Conservation (phyloP, 129 eudicot species). For the Ambrosia trifida region DNA sequence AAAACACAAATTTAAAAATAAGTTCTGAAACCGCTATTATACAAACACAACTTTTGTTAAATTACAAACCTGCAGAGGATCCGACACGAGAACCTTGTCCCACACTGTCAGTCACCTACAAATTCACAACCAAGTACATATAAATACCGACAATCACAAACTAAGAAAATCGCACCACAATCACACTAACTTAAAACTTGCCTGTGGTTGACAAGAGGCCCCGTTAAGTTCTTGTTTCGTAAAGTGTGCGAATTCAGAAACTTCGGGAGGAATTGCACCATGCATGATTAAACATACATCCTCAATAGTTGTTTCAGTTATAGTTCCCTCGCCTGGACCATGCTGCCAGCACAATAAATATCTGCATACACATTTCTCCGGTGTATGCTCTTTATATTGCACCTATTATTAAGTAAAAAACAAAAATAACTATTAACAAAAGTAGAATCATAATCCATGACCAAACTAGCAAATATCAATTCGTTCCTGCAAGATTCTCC, state of each 20-base stretch:
- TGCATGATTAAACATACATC: slow-evolving; percentile 36
- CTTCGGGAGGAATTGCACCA: slow-evolving; percentile 33
- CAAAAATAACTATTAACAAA: background rate
- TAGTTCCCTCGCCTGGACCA: slow-evolving; percentile 58
- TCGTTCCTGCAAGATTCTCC: no score
- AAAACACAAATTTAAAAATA: background rate
- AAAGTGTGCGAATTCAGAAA: slow-evolving; percentile 40
- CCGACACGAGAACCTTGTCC: slow-evolving; percentile 3
- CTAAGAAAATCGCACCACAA: background rate
- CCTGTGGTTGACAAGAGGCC: slow-evolving; percentile 29
- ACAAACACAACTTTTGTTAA: background rate
- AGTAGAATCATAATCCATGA: background rate
- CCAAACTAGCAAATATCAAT: background rate
- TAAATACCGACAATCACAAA: slow-evolving; percentile 3
- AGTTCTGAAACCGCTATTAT: slow-evolving; percentile 4
- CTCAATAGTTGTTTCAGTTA: slow-evolving; percentile 42
- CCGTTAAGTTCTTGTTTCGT: slow-evolving; percentile 46
- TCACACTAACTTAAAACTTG: slow-evolving; percentile 24
- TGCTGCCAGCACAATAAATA: slow-evolving; percentile 66
- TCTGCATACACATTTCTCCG: slow-evolving; percentile 54
- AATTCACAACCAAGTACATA: background rate
- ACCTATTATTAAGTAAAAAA: slow-evolving; percentile 44
- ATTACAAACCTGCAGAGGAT: slow-evolving; percentile 44
- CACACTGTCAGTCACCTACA: slow-evolving; percentile 36
- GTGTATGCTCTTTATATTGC: slow-evolving; percentile 44